Evolutionary conservation across 1,284 basidiomycete genomes (phyloP).

Genomic region (Leccinum solheimii): DNA sequence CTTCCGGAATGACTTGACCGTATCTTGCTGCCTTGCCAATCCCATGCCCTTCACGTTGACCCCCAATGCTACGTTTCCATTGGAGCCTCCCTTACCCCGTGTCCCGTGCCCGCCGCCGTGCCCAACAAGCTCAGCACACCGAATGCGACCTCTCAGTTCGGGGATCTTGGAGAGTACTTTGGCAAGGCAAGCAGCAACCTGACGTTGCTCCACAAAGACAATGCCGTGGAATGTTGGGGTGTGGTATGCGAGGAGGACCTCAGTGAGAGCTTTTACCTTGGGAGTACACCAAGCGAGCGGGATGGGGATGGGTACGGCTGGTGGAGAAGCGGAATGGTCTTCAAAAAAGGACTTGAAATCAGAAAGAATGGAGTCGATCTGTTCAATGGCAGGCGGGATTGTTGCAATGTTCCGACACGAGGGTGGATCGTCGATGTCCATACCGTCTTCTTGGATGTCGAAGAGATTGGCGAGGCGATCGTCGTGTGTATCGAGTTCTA

Average conservation of each 20-base stretch:
- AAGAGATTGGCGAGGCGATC: slow-evolving; percentile 15
- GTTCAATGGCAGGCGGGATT: slow-evolving; percentile 41
- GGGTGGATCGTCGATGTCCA: slow-evolving; percentile 29
- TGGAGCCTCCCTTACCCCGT: slow-evolving; percentile 25
- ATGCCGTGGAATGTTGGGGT: slow-evolving; percentile 70
- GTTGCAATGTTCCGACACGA: slow-evolving; percentile 13
- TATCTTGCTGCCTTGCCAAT: slow-evolving; percentile 53
- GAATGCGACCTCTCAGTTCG: slow-evolving; percentile 55
- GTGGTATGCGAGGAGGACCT: slow-evolving; percentile 58
- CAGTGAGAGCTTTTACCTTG: slow-evolving; percentile 63
- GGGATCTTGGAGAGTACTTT: slow-evolving; percentile 61
- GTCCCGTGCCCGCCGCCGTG: slow-evolving; percentile 48
- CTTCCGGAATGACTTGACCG: slow-evolving; percentile 61
- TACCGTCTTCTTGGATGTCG: slow-evolving; percentile 20
- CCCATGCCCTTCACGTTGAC: slow-evolving; percentile 49
- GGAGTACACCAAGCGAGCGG: slow-evolving; percentile 66
- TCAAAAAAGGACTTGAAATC: slow-evolving; percentile 56
- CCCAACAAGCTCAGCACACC: slow-evolving; percentile 68
- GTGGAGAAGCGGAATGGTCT: slow-evolving; percentile 24
- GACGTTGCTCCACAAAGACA: slow-evolving; percentile 81
- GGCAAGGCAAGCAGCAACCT: slow-evolving; percentile 70
- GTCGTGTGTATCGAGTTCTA: slow-evolving; percentile 28
- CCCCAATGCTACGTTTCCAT: slow-evolving; percentile 6
- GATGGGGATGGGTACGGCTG: slow-evolving; percentile 43
- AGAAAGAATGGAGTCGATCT: slow-evolving; percentile 50